Evolutionary conservation across 2,329 filamentous ascomycete species (phyloP), one percentile per base, ranked within the genome.

Genomic region (Pseudocercospora eumusae): DNA sequence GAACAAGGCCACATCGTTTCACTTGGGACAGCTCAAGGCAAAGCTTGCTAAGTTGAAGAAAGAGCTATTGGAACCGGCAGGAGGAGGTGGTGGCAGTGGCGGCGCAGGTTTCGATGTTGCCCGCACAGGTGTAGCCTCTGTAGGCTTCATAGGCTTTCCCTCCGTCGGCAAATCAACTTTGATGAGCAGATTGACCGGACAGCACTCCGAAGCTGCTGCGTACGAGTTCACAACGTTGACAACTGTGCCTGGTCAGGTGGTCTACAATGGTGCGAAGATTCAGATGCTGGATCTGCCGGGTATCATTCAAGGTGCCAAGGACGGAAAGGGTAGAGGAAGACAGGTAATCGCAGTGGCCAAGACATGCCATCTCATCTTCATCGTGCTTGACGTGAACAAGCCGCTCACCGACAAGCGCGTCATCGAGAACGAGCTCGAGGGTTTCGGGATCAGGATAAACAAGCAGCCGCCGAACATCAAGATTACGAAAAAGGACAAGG

Each of bases 401-500:
- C 95, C 95, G 23, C 82, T 99, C 70, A 96, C 93, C 15, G 95
- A 99, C 79, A 99, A 99, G 83, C 87, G 91, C 64, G 84, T 99
- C 66, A 99, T 99, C 73, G 95, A 99, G 79, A 84, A 86, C 56
- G 95, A 99, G 80, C 79, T 99, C 75, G 95, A 99, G 77, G 95
- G 95, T 7, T 99, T 99, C 72, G 95, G 95, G 33, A 97, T 99
- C 75, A 86, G 95, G 60, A 93, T 98, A 82, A 99, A 99, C 83
- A 99, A 98, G 82, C 81, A 87, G 71, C 95, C 95, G 25, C 95
- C 95, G 44, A 99, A 99, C 76, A 99, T 99, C 73, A 91, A 95
- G n/a, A 96, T 97, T 83, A 96, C 89, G 80, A 99, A 99, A 84
- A 99, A 99, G 83, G 95, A 99, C 79, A 98, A 98, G 81, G 95